Conservation (phyloP, 2,329 filamentous ascomycete species). For the Calonectria honghensis region DNA sequence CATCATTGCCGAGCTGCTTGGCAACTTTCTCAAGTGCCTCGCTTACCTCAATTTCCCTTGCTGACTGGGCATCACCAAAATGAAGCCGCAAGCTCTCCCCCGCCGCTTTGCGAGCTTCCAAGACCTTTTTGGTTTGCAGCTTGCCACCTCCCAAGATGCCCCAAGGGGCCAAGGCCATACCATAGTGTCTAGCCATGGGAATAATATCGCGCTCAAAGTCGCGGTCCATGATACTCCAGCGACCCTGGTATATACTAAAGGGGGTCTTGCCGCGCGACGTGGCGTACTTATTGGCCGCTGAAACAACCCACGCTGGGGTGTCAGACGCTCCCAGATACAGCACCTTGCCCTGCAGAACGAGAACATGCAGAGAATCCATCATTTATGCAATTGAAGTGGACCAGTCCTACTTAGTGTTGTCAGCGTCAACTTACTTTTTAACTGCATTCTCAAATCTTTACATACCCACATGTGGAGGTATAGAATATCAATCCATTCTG, state of each 20-base stretch:
- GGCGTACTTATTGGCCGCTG: slow-evolving; percentile 63
- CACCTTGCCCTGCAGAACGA: slow-evolving; percentile 65
- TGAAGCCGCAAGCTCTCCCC: no score
- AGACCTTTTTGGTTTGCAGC: no score
- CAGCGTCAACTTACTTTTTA: no score
- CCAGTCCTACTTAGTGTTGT: slow-evolving; percentile 49
- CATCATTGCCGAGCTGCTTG: no score
- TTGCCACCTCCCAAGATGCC: no score
- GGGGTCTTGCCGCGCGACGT: slow-evolving; percentile 58
- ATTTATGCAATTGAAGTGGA: slow-evolving; percentile 64
- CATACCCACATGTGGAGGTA: slow-evolving; percentile 66
- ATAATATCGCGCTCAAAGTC: slow-evolving; percentile 65
- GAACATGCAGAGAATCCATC: slow-evolving; percentile 64
- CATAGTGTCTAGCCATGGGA: slow-evolving; percentile 63
- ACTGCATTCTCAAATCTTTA: no score
- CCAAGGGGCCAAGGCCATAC: slow-evolving; percentile 76
- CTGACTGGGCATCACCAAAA: no score
- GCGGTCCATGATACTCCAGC: slow-evolving; percentile 59
- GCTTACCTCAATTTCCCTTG: no score
- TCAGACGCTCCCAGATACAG: slow-evolving; percentile 65
- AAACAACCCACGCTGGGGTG: slow-evolving; percentile 64
- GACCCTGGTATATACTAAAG: slow-evolving; percentile 64
- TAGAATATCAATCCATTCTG: slow-evolving; percentile 66
- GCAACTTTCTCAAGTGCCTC: no score
- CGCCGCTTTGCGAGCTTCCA: no score